Conservation (phyloP, 2,329 filamentous ascomycete genomes). For the Orbilia ellipsospora region DNA sequence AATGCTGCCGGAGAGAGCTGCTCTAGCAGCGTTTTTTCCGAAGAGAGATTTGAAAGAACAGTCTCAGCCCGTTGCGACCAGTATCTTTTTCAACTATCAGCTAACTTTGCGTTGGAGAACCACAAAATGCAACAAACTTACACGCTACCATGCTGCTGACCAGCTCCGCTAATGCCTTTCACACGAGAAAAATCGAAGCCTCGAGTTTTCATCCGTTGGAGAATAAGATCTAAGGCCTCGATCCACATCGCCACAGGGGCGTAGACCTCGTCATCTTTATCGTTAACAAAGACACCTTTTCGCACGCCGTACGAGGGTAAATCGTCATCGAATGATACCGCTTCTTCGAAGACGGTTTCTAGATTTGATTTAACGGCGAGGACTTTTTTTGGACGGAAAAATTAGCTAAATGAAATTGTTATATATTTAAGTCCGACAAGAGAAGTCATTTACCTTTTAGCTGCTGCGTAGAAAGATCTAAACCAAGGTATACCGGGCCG, state of each 20-base stretch:
- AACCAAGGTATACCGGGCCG: slow-evolving; percentile 81
- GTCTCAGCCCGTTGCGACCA: slow-evolving; percentile 79
- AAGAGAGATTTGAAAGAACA: slow-evolving; percentile 72
- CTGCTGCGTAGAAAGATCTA: slow-evolving; percentile 97
- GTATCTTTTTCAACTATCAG: slow-evolving; percentile 62
- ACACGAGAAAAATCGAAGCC: slow-evolving; percentile 79
- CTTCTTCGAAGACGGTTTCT: slow-evolving; percentile 82
- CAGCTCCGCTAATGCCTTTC: slow-evolving; percentile 85
- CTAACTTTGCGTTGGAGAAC: slow-evolving; percentile 11
- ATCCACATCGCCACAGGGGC: slow-evolving; percentile 95
- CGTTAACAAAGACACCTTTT: slow-evolving; percentile 88
- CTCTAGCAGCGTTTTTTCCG: slow-evolving; percentile 72
- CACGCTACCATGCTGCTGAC: slow-evolving; percentile 97
- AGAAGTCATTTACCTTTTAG: slow-evolving; percentile 75
- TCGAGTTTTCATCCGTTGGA: slow-evolving; percentile 75
- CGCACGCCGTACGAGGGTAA: slow-evolving; percentile 79
- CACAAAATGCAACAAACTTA: slow-evolving; percentile 62
- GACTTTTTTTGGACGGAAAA: slow-evolving; percentile 65
- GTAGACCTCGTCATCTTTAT: slow-evolving; percentile 85
- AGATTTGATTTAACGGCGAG: slow-evolving; percentile 86
- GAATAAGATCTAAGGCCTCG: slow-evolving; percentile 87
- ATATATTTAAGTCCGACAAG: neutral
- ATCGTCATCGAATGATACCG: slow-evolving; percentile 94
- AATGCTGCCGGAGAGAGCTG: slow-evolving; percentile 77
- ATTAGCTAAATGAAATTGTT: neutral